These are phyloP conservation scores for Coccomyxa subellipsoidea DNA, from an alignment of 163 green algal species.

Conservation along the genomic window DNA sequence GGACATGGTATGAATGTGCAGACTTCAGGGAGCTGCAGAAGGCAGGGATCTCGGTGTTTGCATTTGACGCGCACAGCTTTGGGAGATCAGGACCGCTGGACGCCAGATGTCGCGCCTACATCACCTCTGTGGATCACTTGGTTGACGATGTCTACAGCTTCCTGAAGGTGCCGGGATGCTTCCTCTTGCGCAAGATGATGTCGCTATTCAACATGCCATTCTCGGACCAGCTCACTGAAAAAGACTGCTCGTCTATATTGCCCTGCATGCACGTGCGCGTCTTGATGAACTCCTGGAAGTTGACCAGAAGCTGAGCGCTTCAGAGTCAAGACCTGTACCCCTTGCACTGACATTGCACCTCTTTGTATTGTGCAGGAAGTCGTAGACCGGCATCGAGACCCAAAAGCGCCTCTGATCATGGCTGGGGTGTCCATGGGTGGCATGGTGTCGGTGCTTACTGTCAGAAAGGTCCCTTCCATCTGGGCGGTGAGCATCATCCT, in stretches of 20 bases:
- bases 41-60: slow-evolving; percentile 11
- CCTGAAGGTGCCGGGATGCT: neutral
- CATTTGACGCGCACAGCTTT: slow-evolving; percentile 18
- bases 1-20: neutral
- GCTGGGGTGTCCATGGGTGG: slow-evolving; percentile 13
- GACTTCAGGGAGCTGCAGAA: slow-evolving; percentile 1
- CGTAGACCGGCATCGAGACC: neutral
- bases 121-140: neutral
- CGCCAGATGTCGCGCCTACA: neutral
- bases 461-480: neutral
- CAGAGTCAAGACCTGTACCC: too few relatives aligned
- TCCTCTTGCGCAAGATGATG: neutral
- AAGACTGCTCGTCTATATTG: too few relatives aligned
- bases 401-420: neutral
- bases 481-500: neutral
- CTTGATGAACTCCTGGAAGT: too few relatives aligned
- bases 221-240: too few relatives aligned
- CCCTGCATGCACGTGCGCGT: too few relatives aligned
- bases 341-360: too few relatives aligned
- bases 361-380: slow-evolving; percentile 7
- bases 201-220: too few relatives aligned
- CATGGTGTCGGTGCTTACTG: slow-evolving; percentile 8
- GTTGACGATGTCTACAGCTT: slow-evolving; percentile 9
- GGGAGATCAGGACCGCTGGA: neutral
- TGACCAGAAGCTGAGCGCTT: too few relatives aligned